Conservation (phyloP, 2,329 filamentous ascomycete genomes). For the Paecilomyces formosus region DNA sequence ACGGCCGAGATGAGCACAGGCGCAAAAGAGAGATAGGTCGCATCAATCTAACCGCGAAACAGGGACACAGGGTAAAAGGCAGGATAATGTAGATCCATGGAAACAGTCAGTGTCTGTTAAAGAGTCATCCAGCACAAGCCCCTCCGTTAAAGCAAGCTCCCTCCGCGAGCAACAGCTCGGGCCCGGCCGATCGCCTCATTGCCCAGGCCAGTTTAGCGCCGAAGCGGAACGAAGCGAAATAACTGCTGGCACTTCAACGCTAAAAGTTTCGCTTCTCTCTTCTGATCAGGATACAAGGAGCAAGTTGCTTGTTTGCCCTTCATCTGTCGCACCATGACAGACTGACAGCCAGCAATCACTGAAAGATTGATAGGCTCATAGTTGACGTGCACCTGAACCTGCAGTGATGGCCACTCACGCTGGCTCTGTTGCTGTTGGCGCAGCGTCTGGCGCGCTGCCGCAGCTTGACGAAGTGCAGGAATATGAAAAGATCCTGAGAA, state of each 20-base stretch:
- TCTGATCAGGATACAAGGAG: background rate
- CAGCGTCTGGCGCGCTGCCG: constrained; percentile 19
- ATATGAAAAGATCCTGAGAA: constrained; percentile 71
- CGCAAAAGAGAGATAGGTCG: background rate
- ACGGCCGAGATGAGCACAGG: background rate
- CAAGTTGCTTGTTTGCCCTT: background rate
- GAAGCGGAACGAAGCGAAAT: background rate
- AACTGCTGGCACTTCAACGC: constrained; percentile 1
- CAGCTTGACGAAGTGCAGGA: constrained; percentile 54
- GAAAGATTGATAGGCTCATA: constrained; percentile 4
- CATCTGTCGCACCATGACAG: background rate
- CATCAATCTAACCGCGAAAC: background rate
- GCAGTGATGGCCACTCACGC: constrained; percentile 23
- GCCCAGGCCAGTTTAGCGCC: constrained; percentile 11
- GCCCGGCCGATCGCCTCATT: constrained; percentile 1
- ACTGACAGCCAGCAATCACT: constrained; percentile 3
- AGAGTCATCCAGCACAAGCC: background rate
- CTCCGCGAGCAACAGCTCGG: background rate
- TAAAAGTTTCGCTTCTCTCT: background rate
- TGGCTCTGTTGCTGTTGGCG: constrained; percentile 23
- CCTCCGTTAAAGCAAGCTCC: background rate
- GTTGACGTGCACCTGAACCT: constrained; percentile 2
- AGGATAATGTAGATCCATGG: background rate
- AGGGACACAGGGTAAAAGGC: background rate
- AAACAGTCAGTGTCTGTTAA: background rate